Conservation (phyloP, 352 stramenopile species). For the Globisporangium apiculatum region DNA sequence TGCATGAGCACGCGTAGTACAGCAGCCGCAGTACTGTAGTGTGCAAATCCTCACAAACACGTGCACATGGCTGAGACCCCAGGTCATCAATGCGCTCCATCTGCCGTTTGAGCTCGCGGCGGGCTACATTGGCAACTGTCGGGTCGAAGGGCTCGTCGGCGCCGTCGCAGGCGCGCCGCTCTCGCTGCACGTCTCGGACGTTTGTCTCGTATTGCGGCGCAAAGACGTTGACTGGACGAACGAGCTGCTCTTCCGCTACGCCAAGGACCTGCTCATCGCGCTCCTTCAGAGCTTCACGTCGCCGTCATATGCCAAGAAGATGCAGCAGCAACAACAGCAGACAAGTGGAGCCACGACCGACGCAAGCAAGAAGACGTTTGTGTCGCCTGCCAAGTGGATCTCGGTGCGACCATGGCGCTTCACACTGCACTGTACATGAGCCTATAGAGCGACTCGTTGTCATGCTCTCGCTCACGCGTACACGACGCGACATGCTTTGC, state of each 20-base stretch:
- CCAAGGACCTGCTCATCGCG: slow-evolving; percentile 53
- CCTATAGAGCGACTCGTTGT: no score
- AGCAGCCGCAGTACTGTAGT: no score
- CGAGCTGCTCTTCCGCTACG: slow-evolving; percentile 60
- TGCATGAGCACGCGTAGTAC: no score
- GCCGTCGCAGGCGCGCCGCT: slow-evolving; percentile 51
- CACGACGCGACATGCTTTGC: background rate
- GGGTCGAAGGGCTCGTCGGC: slow-evolving; percentile 52
- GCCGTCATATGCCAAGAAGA: slow-evolving; percentile 20
- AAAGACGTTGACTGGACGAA: slow-evolving; percentile 59
- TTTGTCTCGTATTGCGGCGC: slow-evolving; percentile 54
- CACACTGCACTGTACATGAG: background rate
- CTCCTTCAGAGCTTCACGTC: slow-evolving; percentile 43
- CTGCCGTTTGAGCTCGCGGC: slow-evolving; percentile 58
- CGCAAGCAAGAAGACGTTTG: slow-evolving; percentile 16
- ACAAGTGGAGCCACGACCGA: background rate
- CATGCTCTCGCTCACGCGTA: no score
- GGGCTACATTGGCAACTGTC: slow-evolving; percentile 60
- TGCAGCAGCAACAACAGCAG: background rate
- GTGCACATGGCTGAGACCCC: no score
- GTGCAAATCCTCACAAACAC: no score
- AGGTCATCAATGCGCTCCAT: slow-evolving; percentile 61
- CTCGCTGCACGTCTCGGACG: slow-evolving; percentile 38
- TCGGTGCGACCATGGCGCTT: slow-evolving; percentile 16
- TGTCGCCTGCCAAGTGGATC: slow-evolving; percentile 62